Evolutionary conservation across 768 basidiomycete species (phyloP).

Genomic region (Dentipellis fragilis): DNA sequence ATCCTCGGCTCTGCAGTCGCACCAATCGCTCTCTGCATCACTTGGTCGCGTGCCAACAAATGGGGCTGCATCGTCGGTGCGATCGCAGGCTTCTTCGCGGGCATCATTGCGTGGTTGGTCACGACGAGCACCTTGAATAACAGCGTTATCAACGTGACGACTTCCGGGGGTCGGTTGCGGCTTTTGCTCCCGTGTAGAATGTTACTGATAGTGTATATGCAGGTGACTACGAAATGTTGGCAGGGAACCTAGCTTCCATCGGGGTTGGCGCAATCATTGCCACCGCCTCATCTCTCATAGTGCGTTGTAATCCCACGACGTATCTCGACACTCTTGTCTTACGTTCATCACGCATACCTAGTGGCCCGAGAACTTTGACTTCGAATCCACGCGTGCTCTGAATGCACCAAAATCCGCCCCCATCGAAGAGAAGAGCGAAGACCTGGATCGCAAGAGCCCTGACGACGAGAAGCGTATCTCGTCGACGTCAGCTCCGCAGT

Average conservation of each 20-base stretch:
- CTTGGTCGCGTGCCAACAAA: slow-evolving; percentile 81
- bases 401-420: slow-evolving; percentile 31
- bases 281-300: slow-evolving; percentile 50
- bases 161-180: slow-evolving; percentile 28
- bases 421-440: slow-evolving; percentile 11
- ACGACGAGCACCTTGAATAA: slow-evolving; percentile 63
- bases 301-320: slow-evolving; percentile 22
- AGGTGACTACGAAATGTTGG: slow-evolving; percentile 62
- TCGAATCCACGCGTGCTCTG: slow-evolving; percentile 68
- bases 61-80: slow-evolving; percentile 75
- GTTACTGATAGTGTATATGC: slow-evolving; percentile 17
- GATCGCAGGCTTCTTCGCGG: slow-evolving; percentile 56
- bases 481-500: slow-evolving; percentile 14
- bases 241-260: slow-evolving; percentile 83
- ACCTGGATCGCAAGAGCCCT: slow-evolving; percentile 17
- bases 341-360: slow-evolving; percentile 16
- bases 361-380: slow-evolving; percentile 82
- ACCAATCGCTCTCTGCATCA: slow-evolving; percentile 78
- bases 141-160: slow-evolving; percentile 59
- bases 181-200: slow-evolving; percentile 4
- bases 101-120: slow-evolving; percentile 78
- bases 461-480: slow-evolving; percentile 25
- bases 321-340: background rate
- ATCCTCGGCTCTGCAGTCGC: slow-evolving; percentile 79
- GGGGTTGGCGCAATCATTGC: slow-evolving; percentile 74